phyloP scores from a whole-genome alignment of 208 protist genomes.

The Zelonia costaricensis region DNA sequence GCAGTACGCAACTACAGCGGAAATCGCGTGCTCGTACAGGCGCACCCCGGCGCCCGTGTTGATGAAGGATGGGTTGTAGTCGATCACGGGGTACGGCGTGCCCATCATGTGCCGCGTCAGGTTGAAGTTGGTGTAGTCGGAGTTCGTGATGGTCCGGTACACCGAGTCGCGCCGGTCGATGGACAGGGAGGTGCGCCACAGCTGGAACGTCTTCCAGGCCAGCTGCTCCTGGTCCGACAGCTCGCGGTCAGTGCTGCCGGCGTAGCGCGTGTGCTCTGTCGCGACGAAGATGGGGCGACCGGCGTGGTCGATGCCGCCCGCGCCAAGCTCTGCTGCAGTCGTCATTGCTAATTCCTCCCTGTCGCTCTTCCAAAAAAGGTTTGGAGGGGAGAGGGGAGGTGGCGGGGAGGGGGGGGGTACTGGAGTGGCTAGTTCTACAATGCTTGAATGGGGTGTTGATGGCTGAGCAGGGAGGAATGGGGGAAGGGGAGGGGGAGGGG shows the following conservation, averaged over 20 bases:
- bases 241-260: constrained; percentile 60
- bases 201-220: constrained; percentile 88
- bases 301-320: constrained; percentile 46
- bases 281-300: constrained; percentile 81
- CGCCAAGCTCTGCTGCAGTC: constrained; percentile 51
- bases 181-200: constrained; percentile 75
- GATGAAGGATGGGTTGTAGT: constrained; percentile 42
- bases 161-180: constrained; percentile 83
- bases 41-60: constrained; percentile 61
- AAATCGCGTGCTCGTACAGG: constrained; percentile 79
- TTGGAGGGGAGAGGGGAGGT: too few species aligned
- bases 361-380: not conserved
- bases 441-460: too few species aligned
- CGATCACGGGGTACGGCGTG: constrained; percentile 82
- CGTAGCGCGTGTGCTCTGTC: constrained; percentile 74
- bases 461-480: too few species aligned
- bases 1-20: constrained; percentile 23
- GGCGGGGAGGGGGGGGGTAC: too few species aligned
- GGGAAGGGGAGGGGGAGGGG: too few species aligned
- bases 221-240: constrained; percentile 87
- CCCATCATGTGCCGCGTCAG: constrained; percentile 79
- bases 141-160: constrained; percentile 71
- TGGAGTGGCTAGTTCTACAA: too few species aligned
- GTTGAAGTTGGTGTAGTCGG: constrained; percentile 86
- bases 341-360: constrained; percentile 21